Conservation (phyloP, 176 grass and related monocot species). For the Oryza nivara region DNA sequence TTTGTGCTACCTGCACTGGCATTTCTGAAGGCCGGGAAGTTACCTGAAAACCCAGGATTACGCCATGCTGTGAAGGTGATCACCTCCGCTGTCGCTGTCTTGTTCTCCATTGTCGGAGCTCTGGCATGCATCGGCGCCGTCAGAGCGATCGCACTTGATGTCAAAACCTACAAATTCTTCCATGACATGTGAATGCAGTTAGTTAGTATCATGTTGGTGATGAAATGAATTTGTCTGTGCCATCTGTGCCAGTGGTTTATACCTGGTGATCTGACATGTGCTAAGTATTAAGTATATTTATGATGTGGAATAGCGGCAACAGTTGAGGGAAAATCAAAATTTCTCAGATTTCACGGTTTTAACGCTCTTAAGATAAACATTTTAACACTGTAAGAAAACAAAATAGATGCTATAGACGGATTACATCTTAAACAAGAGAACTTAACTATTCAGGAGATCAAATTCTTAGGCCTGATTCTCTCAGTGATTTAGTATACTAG, state of each 20-base stretch:
- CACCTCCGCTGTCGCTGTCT: conserved; percentile 24
- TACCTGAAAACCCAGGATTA: conserved; percentile 38
- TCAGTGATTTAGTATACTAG: not conserved
- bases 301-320: not conserved
- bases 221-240: not conserved
- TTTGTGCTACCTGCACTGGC: conserved; percentile 72
- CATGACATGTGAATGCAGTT: conserved; percentile 65
- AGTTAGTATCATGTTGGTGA: not conserved
- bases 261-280: not conserved
- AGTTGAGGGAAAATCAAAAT: not conserved
- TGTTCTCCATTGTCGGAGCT: conserved; percentile 59
- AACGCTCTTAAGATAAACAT: not conserved
- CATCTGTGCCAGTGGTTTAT: not conserved
- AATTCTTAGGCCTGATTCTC: not conserved
- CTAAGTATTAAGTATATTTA: too few species aligned
- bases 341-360: not conserved
- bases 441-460: not conserved
- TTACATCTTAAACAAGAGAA: not conserved
- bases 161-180: conserved; percentile 72
- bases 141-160: conserved; percentile 63
- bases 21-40: conserved; percentile 51
- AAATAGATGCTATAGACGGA: not conserved
- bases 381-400: not conserved
- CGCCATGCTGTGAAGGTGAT: conserved; percentile 36
- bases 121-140: conserved; percentile 67